phyloP scores from a whole-genome alignment of 1,284 basidiomycete species.

The Boletus albobrunnescens region DNA sequence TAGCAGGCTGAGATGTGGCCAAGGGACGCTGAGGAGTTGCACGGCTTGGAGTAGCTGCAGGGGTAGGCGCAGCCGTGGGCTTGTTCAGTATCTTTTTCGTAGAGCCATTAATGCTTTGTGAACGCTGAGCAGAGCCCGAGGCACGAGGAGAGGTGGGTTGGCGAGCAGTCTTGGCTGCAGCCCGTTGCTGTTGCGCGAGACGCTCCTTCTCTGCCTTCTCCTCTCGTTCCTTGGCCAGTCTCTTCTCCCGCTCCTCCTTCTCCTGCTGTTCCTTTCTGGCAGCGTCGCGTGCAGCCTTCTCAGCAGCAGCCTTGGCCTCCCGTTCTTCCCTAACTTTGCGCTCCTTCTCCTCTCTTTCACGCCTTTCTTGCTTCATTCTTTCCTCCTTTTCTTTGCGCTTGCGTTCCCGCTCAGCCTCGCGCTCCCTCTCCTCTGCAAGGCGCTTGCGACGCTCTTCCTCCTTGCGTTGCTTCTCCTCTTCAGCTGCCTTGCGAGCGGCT shows the following conservation, averaged over 20 bases:
- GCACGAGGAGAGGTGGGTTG: slow-evolving; percentile 49
- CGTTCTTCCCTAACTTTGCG: slow-evolving; percentile 56
- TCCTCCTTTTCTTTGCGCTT: slow-evolving; percentile 64
- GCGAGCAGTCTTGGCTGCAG: slow-evolving; percentile 39
- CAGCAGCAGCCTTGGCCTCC: slow-evolving; percentile 47
- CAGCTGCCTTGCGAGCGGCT: slow-evolving; percentile 66
- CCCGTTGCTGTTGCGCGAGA: slow-evolving; percentile 41
- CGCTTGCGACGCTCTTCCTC: slow-evolving; percentile 76
- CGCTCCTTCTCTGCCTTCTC: slow-evolving; percentile 51
- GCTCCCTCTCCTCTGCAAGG: slow-evolving; percentile 64
- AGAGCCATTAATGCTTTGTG: slow-evolving; percentile 40
- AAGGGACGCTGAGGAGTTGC: slow-evolving; percentile 33
- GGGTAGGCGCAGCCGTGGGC: slow-evolving; percentile 31
- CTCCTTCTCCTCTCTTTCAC: slow-evolving; percentile 63
- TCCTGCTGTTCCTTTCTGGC: slow-evolving; percentile 51
- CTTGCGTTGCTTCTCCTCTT: slow-evolving; percentile 75
- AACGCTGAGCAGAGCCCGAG: slow-evolving; percentile 47
- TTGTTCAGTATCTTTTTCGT: slow-evolving; percentile 53
- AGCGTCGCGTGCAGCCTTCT: slow-evolving; percentile 49
- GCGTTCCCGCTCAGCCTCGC: slow-evolving; percentile 62
- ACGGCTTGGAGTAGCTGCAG: slow-evolving; percentile 20
- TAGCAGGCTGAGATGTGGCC: slow-evolving; percentile 32
- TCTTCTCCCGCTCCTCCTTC: slow-evolving; percentile 58
- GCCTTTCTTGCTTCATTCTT: slow-evolving; percentile 56
- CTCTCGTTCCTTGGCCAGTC: slow-evolving; percentile 57